Base-by-base conservation (phyloP, 805 yeast species). In the Saturnispora serradocipensis region DNA sequence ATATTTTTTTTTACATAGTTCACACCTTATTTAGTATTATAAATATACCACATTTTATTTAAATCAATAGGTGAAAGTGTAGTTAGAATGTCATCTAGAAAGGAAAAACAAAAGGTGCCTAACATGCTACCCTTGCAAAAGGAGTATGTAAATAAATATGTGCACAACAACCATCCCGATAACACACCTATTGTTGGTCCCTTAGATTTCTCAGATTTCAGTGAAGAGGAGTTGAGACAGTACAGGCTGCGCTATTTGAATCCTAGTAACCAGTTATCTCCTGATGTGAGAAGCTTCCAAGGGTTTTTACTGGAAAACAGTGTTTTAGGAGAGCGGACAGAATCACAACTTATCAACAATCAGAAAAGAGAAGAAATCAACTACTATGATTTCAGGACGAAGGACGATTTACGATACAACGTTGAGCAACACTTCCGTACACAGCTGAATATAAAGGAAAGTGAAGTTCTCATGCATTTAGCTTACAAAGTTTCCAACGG, bases 391-490 rank as follows among this genome's bases (percentile, higher is more conserved):
- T 64, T 63, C 49, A 55, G 70, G 39, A 62, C 61, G 10, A 49
- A 53, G 34, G 62, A 65, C 43, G 66, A 61, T 44, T 52, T 66
- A 27, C 56, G 64, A 25, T 52, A 53, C 35, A 62, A 58, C 22
- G 68, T 65, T 8, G 68, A 66, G 46, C 63, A 75, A 51, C 97
- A 91, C 66, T 88, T 90, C 59, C 59, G 74, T 56, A 71, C 65
- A 35, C 66, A 62, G 48, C 54, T 71, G 25, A 74, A 77, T 11
- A 80, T 81, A 3, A 81, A 86, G 59, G 99, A 91, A 62, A 81
- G 84, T 53, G 98, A 91, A 59, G 81, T 86, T 32, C 81, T 91
- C 39, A 88, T 96, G 36, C 89, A 86, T 60, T 93, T 91, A 64
- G 73, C 93, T 51, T 93, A 91, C 69, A 83, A 86, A 60, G 89